phyloP scores from a whole-genome alignment of 495 filamentous ascomycete species.

The Pseudomonodictys pantanalensis region DNA sequence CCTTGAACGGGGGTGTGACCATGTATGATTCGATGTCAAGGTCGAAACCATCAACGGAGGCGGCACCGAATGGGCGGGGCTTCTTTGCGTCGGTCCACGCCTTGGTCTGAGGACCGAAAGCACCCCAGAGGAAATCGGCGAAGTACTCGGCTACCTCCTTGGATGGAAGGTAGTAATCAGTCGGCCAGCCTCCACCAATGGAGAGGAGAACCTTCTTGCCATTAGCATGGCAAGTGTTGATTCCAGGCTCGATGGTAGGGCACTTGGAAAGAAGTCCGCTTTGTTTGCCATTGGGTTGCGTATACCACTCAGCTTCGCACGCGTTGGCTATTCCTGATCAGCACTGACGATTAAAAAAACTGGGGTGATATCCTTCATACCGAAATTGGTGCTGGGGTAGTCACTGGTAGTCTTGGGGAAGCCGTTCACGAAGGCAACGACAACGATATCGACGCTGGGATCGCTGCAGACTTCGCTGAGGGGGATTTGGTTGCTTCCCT shows the following conservation, averaged over 20 bases:
- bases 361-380: conserved; percentile 25
- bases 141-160: conserved; percentile 47
- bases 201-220: conserved; percentile 45
- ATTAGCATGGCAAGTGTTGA: conserved; percentile 39
- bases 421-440: conserved; percentile 61
- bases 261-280: conserved; percentile 40
- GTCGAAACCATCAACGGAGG: conserved; percentile 43
- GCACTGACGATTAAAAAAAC: neutral
- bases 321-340: conserved; percentile 47
- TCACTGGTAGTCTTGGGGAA: conserved; percentile 60
- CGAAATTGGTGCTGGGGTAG: conserved; percentile 62
- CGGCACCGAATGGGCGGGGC: conserved; percentile 42
- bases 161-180: conserved; percentile 39
- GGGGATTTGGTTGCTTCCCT: conserved; percentile 46
- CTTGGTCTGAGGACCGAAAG: conserved; percentile 54
- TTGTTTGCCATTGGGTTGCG: conserved; percentile 36
- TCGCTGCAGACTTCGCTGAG: conserved; percentile 59
- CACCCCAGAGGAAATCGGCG: conserved; percentile 61
- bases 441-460: conserved; percentile 62
- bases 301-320: conserved; percentile 47
- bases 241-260: conserved; percentile 36
- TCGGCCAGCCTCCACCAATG: conserved; percentile 39
- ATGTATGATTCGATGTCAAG: conserved; percentile 43
- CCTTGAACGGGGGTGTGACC: conserved; percentile 22
- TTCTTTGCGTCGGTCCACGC: conserved; percentile 39